These are phyloP conservation scores for Colletotrichum coccodes DNA, from an alignment of 2,329 filamentous ascomycete genomes.

Conservation along the genomic window DNA sequence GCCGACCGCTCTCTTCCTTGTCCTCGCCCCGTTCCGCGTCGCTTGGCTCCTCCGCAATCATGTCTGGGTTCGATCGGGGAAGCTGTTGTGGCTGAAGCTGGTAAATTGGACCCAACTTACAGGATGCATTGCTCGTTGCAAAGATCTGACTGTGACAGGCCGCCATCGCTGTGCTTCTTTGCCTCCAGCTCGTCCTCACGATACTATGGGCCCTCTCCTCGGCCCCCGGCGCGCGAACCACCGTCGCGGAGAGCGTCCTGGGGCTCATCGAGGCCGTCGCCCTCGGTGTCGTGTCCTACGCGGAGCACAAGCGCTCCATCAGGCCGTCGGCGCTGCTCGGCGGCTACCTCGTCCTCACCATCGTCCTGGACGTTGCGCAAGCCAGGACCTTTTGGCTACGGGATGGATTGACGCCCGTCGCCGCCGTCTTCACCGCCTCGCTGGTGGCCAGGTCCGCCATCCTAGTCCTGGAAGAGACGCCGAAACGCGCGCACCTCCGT, in stretches of 20 bases:
- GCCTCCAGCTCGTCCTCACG: conserved; percentile 38
- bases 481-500: conserved; percentile 39
- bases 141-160: conserved; percentile 31
- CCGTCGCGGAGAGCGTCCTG: conserved; percentile 41
- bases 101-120: conserved; percentile 4
- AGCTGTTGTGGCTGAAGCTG: conserved; percentile 38
- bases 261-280: conserved; percentile 41
- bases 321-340: conserved; percentile 45
- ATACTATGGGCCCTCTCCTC: conserved; percentile 40
- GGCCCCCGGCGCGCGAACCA: conserved; percentile 37
- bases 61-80: background rate
- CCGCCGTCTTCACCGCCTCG: conserved; percentile 39
- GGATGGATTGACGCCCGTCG: conserved; percentile 36
- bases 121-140: rapidly evolving
- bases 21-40: conserved; percentile 36
- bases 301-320: conserved; percentile 46
- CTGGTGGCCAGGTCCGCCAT: conserved; percentile 41
- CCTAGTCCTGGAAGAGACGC: conserved; percentile 43
- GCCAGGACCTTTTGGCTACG: conserved; percentile 47
- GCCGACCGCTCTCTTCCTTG: conserved; percentile 38
- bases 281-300: conserved; percentile 43
- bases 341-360: conserved; percentile 43
- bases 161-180: conserved; percentile 15
- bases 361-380: conserved; percentile 45
- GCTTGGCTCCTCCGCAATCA: conserved; percentile 26